Conservation (phyloP, 352 stramenopile species). For the Globisporangium solare region DNA sequence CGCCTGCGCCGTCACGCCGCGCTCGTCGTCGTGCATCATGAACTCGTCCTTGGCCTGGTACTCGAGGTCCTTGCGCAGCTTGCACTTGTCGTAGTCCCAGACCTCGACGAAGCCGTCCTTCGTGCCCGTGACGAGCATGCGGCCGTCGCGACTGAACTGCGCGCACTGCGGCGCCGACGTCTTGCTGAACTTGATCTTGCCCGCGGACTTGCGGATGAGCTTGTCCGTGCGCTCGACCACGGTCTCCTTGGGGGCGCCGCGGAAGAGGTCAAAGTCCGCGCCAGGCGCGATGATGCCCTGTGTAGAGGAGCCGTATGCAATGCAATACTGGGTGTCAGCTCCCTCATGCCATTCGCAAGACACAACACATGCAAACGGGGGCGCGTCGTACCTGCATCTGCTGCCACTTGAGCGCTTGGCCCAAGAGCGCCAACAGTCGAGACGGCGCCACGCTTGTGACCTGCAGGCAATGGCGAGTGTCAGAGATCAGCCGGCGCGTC, state of each 20-base stretch:
- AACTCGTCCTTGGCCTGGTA: conserved; percentile 93
- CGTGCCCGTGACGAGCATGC: conserved; percentile 89
- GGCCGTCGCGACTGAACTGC: conserved; percentile 86
- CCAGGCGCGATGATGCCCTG: conserved; percentile 58
- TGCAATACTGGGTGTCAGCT: neutral
- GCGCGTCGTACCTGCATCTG: conserved; percentile 47
- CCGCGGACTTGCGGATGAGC: conserved; percentile 50
- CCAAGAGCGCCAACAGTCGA: conserved; percentile 80
- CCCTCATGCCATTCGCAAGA: neutral
- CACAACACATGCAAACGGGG: too few species aligned
- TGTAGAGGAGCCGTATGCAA: neutral
- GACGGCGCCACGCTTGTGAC: conserved; percentile 76
- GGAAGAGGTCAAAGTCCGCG: conserved; percentile 83
- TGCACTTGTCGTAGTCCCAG: conserved; percentile 91
- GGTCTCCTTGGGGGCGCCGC: conserved; percentile 46
- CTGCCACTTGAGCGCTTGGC: conserved; percentile 90
- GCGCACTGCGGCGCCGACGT: conserved; percentile 76
- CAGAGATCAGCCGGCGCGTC: neutral
- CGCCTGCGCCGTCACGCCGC: conserved; percentile 78
- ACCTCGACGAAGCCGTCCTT: conserved; percentile 95
- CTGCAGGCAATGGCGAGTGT: neutral
- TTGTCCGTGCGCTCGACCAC: conserved; percentile 58
- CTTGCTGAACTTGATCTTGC: conserved; percentile 90
- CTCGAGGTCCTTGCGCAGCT: conserved; percentile 87
- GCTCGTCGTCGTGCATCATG: conserved; percentile 83